These are phyloP conservation scores for Magnaporthiopsis incrustans DNA, from an alignment of 2,329 filamentous ascomycete species.

Conservation along the genomic window DNA sequence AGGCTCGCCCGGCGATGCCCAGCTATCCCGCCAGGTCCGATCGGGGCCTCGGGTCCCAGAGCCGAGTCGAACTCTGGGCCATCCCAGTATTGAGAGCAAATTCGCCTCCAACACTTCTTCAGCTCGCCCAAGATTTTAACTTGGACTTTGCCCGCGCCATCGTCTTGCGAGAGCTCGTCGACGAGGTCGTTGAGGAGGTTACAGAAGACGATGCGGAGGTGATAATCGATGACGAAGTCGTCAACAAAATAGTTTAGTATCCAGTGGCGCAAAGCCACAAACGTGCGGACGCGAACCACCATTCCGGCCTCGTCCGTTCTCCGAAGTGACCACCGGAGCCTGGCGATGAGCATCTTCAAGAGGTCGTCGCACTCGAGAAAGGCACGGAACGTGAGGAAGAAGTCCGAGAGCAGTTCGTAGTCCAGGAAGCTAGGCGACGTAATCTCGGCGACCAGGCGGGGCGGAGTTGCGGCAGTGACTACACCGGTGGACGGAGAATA, in stretches of 20 bases:
- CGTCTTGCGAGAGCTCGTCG: slow-evolving; percentile 41
- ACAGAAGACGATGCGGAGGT: slow-evolving; percentile 72
- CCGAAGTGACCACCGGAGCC: slow-evolving; percentile 78
- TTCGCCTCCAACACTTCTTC: slow-evolving; percentile 94
- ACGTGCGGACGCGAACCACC: slow-evolving; percentile 91
- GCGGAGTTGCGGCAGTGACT: slow-evolving; percentile 82
- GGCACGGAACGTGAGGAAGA: slow-evolving; percentile 88
- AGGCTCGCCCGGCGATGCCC: slow-evolving; percentile 49
- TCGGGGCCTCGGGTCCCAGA: slow-evolving; percentile 55
- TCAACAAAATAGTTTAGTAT: slow-evolving; percentile 96
- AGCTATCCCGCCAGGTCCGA: slow-evolving; percentile 67
- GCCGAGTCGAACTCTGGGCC: slow-evolving; percentile 56
- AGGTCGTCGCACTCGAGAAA: slow-evolving; percentile 74
- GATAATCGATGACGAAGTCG: slow-evolving; percentile 75
- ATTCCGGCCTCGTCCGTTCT: slow-evolving; percentile 77
- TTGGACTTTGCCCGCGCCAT: slow-evolving; percentile 40
- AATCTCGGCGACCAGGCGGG: slow-evolving; percentile 88
- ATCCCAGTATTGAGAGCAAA: slow-evolving; percentile 87
- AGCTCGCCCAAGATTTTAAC: slow-evolving; percentile 87
- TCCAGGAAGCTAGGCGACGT: slow-evolving; percentile 94
- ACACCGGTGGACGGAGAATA: slow-evolving; percentile 64
- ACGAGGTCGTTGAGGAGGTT: slow-evolving; percentile 65
- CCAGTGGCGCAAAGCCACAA: slow-evolving; percentile 94
- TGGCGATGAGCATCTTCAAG: slow-evolving; percentile 73
- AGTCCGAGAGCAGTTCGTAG: slow-evolving; percentile 94